Conservation (phyloP, 768 basidiomycete genomes). For the Multifurca ochricompacta region DNA sequence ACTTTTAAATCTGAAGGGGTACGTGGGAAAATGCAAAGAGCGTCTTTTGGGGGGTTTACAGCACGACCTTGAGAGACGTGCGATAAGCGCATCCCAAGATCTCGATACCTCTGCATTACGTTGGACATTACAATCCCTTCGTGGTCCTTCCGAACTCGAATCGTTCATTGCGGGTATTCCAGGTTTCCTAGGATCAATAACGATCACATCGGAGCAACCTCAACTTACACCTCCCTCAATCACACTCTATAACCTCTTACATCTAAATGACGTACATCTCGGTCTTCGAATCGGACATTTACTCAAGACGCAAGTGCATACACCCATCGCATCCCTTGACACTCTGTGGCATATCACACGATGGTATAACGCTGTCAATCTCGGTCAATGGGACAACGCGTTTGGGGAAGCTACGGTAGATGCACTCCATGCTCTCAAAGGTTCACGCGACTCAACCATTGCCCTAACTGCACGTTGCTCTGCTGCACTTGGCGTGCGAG, state of each 20-base stretch:
- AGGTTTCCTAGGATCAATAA: background rate
- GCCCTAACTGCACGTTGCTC: slow-evolving; percentile 2
- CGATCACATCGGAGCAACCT: background rate
- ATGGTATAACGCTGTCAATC: background rate
- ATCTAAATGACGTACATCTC: background rate
- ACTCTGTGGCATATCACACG: slow-evolving; percentile 7
- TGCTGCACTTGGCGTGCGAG: slow-evolving; percentile 1
- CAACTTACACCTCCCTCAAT: background rate
- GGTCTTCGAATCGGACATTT: slow-evolving; percentile 12
- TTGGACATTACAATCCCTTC: slow-evolving; percentile 10
- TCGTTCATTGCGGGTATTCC: slow-evolving; percentile 8
- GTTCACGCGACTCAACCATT: background rate
- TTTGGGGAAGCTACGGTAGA: slow-evolving; percentile 2
- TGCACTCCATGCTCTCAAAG: slow-evolving; percentile 3
- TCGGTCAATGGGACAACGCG: slow-evolving; percentile 3
- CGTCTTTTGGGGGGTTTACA: background rate
- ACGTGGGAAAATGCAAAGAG: slow-evolving; percentile 1
- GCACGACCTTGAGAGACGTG: background rate
- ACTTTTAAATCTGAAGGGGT: background rate
- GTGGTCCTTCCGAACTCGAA: slow-evolving; percentile 9
- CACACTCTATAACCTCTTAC: slow-evolving; percentile 1
- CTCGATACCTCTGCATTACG: slow-evolving; percentile 1
- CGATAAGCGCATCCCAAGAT: background rate
- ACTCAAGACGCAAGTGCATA: background rate
- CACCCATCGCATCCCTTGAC: slow-evolving; percentile 1